Evolutionary conservation across 805 yeast species (phyloP).

Genomic region (Starmerella davenportii): DNA sequence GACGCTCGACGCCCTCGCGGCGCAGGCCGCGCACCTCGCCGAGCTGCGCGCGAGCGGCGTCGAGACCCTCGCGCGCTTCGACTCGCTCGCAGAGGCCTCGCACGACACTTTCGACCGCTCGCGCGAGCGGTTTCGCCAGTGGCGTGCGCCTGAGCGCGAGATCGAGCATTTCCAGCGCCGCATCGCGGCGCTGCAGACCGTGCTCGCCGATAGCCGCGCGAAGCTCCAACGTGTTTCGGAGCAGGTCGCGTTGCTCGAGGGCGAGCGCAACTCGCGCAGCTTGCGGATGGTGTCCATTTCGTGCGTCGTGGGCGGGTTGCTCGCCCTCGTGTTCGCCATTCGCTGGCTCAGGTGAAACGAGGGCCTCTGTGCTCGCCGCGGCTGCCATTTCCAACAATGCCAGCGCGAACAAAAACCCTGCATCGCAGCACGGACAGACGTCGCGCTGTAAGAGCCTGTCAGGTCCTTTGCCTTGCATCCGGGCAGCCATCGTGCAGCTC

Average conservation of each 20-base stretch:
- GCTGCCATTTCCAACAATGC: too few relatives aligned
- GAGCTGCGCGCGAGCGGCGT: conserved; percentile 14
- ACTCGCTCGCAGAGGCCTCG: conserved; percentile 12
- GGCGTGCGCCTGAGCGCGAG: conserved; percentile 16
- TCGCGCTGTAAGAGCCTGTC: too few relatives aligned
- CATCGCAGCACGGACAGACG: too few relatives aligned
- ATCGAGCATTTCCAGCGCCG: conserved; percentile 17
- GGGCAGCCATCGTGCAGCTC: too few relatives aligned
- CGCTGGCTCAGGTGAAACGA: conserved; percentile 1
- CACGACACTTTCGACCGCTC: conserved; percentile 14
- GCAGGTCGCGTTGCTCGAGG: conserved; percentile 15
- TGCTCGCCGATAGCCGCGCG: conserved; percentile 16
- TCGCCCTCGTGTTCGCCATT: conserved; percentile 9
- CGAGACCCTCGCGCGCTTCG: conserved; percentile 13
- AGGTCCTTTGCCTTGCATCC: too few relatives aligned
- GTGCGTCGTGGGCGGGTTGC: conserved; percentile 3
- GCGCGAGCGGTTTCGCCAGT: conserved; percentile 14
- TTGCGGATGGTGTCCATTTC: conserved; percentile 7
- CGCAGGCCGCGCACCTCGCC: conserved; percentile 16
- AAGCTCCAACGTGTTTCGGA: conserved; percentile 16
- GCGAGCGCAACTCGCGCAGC: conserved; percentile 5
- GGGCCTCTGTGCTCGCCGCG: too few relatives aligned
- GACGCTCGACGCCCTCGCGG: conserved; percentile 14
- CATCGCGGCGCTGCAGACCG: conserved; percentile 13
- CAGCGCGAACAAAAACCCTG: too few relatives aligned